Conservation (phyloP, 2,329 filamentous ascomycete species). For the Alternaria alternata region DNA sequence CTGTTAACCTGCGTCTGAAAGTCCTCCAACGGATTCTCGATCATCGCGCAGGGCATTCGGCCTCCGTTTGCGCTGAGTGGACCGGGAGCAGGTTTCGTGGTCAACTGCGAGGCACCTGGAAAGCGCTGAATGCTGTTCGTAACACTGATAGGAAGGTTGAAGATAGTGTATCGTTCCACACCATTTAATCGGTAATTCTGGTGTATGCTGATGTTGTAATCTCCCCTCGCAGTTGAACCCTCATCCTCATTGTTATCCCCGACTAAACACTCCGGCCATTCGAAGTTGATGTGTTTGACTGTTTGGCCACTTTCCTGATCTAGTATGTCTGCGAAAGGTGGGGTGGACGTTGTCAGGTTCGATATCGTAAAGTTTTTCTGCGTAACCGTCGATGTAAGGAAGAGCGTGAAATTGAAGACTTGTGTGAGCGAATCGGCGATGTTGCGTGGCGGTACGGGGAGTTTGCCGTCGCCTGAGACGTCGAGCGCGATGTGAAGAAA, state of each 20-base stretch:
- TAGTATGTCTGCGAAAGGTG: slow-evolving; percentile 69
- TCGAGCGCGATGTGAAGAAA: slow-evolving; percentile 71
- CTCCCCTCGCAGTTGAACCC: slow-evolving; percentile 61
- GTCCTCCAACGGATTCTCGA: slow-evolving; percentile 41
- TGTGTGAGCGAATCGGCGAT: slow-evolving; percentile 62
- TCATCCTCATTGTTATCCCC: slow-evolving; percentile 62
- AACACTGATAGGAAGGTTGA: slow-evolving; percentile 73
- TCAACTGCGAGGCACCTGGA: slow-evolving; percentile 41
- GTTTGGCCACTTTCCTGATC: slow-evolving; percentile 70
- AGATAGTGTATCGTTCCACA: slow-evolving; percentile 72
- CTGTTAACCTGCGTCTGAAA: slow-evolving; percentile 35
- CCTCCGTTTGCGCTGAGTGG: slow-evolving; percentile 47
- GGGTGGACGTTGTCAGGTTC: slow-evolving; percentile 63
- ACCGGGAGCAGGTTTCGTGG: slow-evolving; percentile 44
- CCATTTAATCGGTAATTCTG: slow-evolving; percentile 74
- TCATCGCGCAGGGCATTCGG: slow-evolving; percentile 38
- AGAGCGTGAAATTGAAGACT: slow-evolving; percentile 72
- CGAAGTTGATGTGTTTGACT: slow-evolving; percentile 77
- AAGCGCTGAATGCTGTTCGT: slow-evolving; percentile 67
- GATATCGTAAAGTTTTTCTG: slow-evolving; percentile 73
- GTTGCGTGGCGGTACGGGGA: slow-evolving; percentile 65
- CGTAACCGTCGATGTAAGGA: slow-evolving; percentile 70
- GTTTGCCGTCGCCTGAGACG: slow-evolving; percentile 69
- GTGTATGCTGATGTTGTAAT: slow-evolving; percentile 76
- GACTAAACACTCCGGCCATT: slow-evolving; percentile 73